A percentile compares a stretch with the other conserved stretches of the same genome.
Conservation (phyloP, 1,284 basidiomycete species). For the Ganoderma leucocontextum region DNA sequence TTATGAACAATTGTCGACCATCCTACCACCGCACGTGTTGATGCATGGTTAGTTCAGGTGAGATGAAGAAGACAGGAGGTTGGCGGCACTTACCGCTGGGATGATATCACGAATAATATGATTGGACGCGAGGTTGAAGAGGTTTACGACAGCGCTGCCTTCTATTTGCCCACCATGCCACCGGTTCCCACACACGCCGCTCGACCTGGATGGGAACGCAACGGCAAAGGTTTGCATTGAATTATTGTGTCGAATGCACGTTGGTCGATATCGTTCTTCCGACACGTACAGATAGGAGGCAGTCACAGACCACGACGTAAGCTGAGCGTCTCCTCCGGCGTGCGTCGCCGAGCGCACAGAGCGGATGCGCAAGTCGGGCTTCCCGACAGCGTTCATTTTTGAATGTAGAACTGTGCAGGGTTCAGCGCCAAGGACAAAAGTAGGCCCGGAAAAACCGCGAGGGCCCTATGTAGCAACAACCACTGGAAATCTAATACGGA, state of each 20-base stretch:
- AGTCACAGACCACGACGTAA: not conserved
- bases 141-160: not conserved
- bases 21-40: slow-evolving; percentile 1
- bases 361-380: not conserved
- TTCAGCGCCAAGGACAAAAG: not conserved
- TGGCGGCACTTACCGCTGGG: not conserved
- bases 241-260: not conserved
- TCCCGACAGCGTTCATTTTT: not conserved
- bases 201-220: not conserved
- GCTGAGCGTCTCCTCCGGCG: not conserved
- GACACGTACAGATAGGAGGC: not conserved
- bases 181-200: not conserved
- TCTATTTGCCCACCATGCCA: not conserved
- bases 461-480: not conserved
- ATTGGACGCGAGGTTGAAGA: not conserved
- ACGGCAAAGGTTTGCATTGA: not conserved
- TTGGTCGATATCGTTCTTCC: not conserved
- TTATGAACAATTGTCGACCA: not conserved
- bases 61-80: not conserved
- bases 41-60: slow-evolving; percentile 8
- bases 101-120: not conserved
- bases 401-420: not conserved
- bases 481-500: not conserved
- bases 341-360: slow-evolving; percentile 1
- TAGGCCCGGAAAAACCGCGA: not conserved